Percentiles rank a stretch among this genome's conserved stretches.
These are phyloP conservation scores for Vaccinium myrtillus DNA, from an alignment of 148 eudicot genomes.

Conservation along the genomic window DNA sequence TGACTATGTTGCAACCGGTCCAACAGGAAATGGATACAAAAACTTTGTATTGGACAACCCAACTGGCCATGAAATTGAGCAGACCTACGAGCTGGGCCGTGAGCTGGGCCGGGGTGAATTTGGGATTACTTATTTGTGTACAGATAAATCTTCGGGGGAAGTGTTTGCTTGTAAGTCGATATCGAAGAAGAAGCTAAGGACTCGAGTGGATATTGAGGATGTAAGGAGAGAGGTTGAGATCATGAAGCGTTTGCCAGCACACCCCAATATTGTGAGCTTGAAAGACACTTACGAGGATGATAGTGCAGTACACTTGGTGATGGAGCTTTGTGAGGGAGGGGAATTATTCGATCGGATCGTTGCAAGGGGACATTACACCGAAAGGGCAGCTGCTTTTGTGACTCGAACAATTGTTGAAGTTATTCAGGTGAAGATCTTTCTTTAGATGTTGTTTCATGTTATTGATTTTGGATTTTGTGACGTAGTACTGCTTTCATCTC, in stretches of 20 bases:
- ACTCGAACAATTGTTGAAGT: slow-evolving; percentile 56
- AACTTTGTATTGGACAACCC: slow-evolving; percentile 41
- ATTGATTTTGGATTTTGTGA: not conserved
- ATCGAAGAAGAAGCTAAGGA: slow-evolving; percentile 53
- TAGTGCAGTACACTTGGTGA: slow-evolving; percentile 49
- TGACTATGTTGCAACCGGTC: slow-evolving; percentile 21
- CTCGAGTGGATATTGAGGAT: slow-evolving; percentile 52
- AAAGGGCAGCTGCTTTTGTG: slow-evolving; percentile 49
- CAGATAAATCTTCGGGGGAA: slow-evolving; percentile 36
- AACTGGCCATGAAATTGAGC: slow-evolving; percentile 42
- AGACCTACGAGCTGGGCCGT: slow-evolving; percentile 39
- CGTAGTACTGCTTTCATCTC: not conserved
- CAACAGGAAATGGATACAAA: slow-evolving; percentile 30
- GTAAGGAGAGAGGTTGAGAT: slow-evolving; percentile 61
- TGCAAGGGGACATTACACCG: slow-evolving; percentile 61
- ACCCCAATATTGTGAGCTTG: slow-evolving; percentile 46
- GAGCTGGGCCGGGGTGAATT: slow-evolving; percentile 61
- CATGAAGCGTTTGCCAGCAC: slow-evolving; percentile 50
- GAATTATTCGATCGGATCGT: slow-evolving; percentile 58
- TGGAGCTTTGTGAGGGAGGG: slow-evolving; percentile 64
- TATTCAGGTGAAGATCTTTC: slow-evolving; percentile 37
- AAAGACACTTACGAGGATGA: slow-evolving; percentile 56
- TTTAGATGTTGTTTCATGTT: not conserved
- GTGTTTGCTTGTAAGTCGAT: slow-evolving; percentile 53
- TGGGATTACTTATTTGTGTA: slow-evolving; percentile 35